These are phyloP conservation scores for Aspergillus ustus DNA, from an alignment of 2,329 filamentous ascomycete species.

Conservation along the genomic window DNA sequence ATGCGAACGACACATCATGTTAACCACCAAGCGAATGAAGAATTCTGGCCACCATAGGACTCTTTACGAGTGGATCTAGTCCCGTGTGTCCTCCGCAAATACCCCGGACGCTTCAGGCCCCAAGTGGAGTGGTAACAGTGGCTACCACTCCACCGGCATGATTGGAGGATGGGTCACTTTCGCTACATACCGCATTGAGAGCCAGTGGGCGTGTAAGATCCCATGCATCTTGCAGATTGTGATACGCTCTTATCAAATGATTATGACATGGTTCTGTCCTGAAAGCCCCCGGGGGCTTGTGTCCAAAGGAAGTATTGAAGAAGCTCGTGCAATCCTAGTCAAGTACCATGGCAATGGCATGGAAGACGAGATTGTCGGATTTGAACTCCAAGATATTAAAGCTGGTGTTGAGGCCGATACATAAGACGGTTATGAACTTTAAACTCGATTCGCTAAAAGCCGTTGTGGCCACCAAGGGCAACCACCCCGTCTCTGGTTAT, in stretches of 20 bases:
- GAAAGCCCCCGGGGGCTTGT: neutral
- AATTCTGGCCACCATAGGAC: too few species aligned
- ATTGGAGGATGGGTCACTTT: neutral
- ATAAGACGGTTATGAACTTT: neutral
- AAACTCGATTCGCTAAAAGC: neutral
- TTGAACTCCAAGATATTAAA: neutral
- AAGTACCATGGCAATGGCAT: neutral
- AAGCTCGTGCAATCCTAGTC: neutral
- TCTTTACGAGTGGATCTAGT: too few species aligned
- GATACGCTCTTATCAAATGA: neutral
- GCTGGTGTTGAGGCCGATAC: neutral
- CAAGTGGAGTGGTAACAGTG: too few species aligned
- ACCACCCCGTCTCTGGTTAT: neutral
- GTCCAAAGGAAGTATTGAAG: neutral
- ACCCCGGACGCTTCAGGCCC: too few species aligned
- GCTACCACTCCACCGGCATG: too few species aligned
- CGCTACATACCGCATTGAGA: neutral
- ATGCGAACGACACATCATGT: too few species aligned
- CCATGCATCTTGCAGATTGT: neutral
- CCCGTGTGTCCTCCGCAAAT: too few species aligned
- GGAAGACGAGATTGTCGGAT: neutral
- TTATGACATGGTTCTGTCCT: neutral
- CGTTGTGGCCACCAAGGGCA: neutral
- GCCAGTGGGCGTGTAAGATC: neutral
- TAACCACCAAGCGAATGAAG: too few species aligned